Base-by-base conservation (phyloP, 495 filamentous ascomycete species). In the Durotheca rogersii region DNA sequence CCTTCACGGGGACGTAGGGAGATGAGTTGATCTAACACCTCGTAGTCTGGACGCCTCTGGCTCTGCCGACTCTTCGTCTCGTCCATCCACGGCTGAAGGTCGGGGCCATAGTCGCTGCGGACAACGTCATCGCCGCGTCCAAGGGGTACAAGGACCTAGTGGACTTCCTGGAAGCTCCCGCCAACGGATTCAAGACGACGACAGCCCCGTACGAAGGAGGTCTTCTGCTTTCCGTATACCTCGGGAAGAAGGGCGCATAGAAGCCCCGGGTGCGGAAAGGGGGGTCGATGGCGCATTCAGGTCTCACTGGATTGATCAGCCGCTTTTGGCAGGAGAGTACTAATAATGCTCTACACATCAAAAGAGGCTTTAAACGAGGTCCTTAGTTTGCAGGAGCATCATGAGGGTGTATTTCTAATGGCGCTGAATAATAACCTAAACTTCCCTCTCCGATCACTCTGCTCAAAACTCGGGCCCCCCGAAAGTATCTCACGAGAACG, bases 41-140 rank as follows among this genome's bases (percentile, higher is more conserved):
- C 20, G 40, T 44, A 81, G 79, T 83, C 41, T 81, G 79, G 78
- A 67, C 73, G 0, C 71, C 75, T 0, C 46, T 82, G 10, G 73
- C 76, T 2, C 61, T 81, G 7, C 78, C 78, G 0, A 71, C 73
- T 0, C 53, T 79, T 45, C 69, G 74, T 58, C 44, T 76, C 1
- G 58, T 81, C 0, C 67, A 74, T 46, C 75, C 73, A 2, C 58
- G 61, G 19, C 36, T 81, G 15, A 59, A 67, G 12, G 63, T 54
- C 19, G 78, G 80, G 2, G 75, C 72, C 9, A 68, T 81, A 15
- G 66, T 81, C n/a, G 54, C 81, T 7, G 59, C 66, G 0, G 80
- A 81, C 45, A 81, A 81, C 47, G 76, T 69, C 2, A 51, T 66
- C 2, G 61, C 51, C 18, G 56, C 61, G 12, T 59, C 48, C 10